These are phyloP conservation scores for Porodaedalea pini DNA, from an alignment of 1,284 basidiomycete genomes.

Conservation along the genomic window DNA sequence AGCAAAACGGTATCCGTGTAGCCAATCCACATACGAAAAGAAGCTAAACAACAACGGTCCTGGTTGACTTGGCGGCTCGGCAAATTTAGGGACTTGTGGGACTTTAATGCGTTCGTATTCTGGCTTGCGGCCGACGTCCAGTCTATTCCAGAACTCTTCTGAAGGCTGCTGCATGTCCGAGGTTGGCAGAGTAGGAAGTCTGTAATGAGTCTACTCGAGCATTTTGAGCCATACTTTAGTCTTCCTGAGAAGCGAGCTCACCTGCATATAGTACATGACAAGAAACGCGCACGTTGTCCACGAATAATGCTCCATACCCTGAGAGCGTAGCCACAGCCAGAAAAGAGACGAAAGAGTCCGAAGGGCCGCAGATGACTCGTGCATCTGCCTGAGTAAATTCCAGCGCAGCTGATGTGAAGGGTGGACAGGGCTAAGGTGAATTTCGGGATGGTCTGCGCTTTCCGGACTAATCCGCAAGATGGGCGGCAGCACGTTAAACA, in stretches of 20 bases:
- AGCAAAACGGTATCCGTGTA: not conserved
- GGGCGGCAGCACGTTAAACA: constrained; percentile 9
- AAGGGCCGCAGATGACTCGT: not conserved
- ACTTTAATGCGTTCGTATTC: not conserved
- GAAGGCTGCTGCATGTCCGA: not conserved
- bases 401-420: constrained; percentile 7
- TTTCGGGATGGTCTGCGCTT: not conserved
- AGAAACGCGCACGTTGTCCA: constrained; percentile 9
- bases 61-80: not conserved
- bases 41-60: not conserved
- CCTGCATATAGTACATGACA: constrained; percentile 13
- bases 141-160: constrained; percentile 1
- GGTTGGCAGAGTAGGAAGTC: not conserved
- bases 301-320: constrained; percentile 12
- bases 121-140: not conserved
- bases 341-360: constrained; percentile 2
- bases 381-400: not conserved
- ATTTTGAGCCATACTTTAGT: no score
- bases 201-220: not conserved
- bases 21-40: not conserved
- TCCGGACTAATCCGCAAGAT: constrained; percentile 1
- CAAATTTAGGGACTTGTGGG: not conserved
- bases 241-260: not conserved
- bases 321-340: constrained; percentile 16
- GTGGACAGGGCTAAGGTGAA: constrained; percentile 11